Conservation (phyloP, 2,329 filamentous ascomycete genomes). For the Aspergillus ochraceus region DNA sequence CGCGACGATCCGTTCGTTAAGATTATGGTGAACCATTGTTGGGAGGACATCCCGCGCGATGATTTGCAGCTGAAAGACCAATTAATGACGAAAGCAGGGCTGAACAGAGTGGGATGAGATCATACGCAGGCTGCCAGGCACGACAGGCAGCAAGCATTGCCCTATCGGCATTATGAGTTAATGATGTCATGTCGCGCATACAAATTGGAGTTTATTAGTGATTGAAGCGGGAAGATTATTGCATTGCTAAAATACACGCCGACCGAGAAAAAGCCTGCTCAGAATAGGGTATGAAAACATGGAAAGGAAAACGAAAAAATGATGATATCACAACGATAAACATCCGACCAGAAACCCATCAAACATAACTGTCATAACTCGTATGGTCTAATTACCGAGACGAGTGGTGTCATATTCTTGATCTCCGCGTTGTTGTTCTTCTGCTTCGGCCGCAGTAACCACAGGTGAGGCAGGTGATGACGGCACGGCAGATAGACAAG, state of each 20-base stretch:
- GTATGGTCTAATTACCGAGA: constrained; percentile 1
- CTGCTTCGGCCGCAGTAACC: constrained; percentile 36
- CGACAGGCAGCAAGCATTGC: not conserved
- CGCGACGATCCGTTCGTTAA: constrained; percentile 36
- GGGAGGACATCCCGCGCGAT: constrained; percentile 29
- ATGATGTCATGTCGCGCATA: not conserved
- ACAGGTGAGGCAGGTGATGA: constrained; percentile 64
- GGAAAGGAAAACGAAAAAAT: not conserved
- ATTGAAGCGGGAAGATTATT: not conserved
- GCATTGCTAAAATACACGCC: not conserved
- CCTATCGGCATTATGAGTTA: not conserved
- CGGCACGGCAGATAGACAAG: constrained; percentile 63
- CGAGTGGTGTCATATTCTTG: constrained; percentile 13
- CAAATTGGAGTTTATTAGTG: not conserved
- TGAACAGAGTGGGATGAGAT: not conserved
- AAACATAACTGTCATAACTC: constrained; percentile 13
- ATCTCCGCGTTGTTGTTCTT: constrained; percentile 20
- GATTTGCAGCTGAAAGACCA: constrained; percentile 24
- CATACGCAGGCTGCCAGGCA: not conserved
- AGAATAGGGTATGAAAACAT: not conserved
- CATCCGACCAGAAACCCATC: not conserved
- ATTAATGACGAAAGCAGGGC: constrained; percentile 22
- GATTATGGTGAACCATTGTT: constrained; percentile 32
- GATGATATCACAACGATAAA: not conserved
- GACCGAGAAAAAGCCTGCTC: not conserved